phyloP scores from a whole-genome alignment of 495 filamentous ascomycete genomes.

The Penicillium paradoxum region DNA sequence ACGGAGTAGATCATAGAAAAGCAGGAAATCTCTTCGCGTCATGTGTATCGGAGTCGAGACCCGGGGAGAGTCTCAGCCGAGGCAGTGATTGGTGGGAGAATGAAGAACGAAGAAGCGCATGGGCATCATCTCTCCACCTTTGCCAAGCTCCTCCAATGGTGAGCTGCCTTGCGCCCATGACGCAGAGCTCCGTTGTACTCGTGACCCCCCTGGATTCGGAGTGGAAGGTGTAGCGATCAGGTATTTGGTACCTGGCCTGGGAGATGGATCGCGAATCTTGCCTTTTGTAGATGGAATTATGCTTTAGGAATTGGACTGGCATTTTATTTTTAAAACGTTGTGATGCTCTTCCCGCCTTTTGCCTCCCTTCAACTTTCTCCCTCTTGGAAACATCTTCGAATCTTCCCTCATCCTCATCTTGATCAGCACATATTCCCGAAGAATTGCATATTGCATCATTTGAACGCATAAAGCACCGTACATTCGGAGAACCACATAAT shows the following conservation, averaged over 20 bases:
- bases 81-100: slow-evolving; percentile 36
- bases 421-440: neutral
- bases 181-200: slow-evolving; percentile 9
- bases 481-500: slow-evolving; percentile 35
- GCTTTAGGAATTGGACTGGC: no score
- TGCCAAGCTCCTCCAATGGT: slow-evolving; percentile 8
- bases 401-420: slow-evolving; percentile 1
- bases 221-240: slow-evolving; percentile 22
- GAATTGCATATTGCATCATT: neutral
- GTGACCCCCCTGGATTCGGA: slow-evolving; percentile 3
- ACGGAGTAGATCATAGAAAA: neutral
- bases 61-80: slow-evolving; percentile 13
- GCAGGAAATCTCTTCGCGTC: slow-evolving; percentile 33
- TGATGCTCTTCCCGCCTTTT: neutral
- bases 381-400: slow-evolving; percentile 18
- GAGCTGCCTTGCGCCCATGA: slow-evolving; percentile 18
- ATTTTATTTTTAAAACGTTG: neutral
- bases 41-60: slow-evolving; percentile 18
- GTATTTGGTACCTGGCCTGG: slow-evolving; percentile 1
- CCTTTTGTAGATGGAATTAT: no score
- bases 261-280: slow-evolving; percentile 13
- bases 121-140: slow-evolving; percentile 29
- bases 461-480: neutral
- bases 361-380: neutral
- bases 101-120: neutral